Conservation (phyloP, 352 stramenopile genomes). For the Albugo candida region DNA sequence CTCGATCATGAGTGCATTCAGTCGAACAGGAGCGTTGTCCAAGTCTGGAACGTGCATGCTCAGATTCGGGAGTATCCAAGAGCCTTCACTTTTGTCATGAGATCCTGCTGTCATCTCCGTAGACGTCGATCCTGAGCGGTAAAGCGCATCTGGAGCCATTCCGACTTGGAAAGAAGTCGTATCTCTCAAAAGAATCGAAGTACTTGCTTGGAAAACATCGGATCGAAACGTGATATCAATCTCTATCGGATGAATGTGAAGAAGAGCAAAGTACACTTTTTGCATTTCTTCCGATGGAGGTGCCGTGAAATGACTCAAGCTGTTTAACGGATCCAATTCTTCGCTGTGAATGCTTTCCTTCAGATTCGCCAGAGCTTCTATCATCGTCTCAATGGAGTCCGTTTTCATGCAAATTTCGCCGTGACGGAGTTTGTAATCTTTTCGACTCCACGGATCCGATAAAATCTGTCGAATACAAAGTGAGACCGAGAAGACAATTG, state of each 20-base stretch:
- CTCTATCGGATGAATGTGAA: constrained; percentile 77
- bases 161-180: constrained; percentile 3
- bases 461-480: constrained; percentile 17
- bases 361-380: constrained; percentile 47
- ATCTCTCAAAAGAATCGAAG: constrained; percentile 36
- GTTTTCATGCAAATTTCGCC: constrained; percentile 68
- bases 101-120: constrained; percentile 4
- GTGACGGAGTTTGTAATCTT: constrained; percentile 35
- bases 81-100: constrained; percentile 8
- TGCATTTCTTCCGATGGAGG: constrained; percentile 44
- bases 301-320: constrained; percentile 23
- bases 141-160: constrained; percentile 5
- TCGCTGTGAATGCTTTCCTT: constrained; percentile 57
- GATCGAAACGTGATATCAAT: constrained; percentile 78
- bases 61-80: constrained; percentile 71
- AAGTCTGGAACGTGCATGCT: constrained; percentile 77
- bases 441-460: constrained; percentile 42
- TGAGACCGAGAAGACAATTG: constrained; percentile 2
- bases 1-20: constrained; percentile 78
- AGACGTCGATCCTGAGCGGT: constrained; percentile 18
- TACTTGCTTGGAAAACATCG: constrained; percentile 59
- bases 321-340: constrained; percentile 61
- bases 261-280: constrained; percentile 76
- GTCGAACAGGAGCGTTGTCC: constrained; percentile 70
- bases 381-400: constrained; percentile 68